phyloP scores from a whole-genome alignment of 441 rosid genomes.

The Metrosideros polymorpha region DNA sequence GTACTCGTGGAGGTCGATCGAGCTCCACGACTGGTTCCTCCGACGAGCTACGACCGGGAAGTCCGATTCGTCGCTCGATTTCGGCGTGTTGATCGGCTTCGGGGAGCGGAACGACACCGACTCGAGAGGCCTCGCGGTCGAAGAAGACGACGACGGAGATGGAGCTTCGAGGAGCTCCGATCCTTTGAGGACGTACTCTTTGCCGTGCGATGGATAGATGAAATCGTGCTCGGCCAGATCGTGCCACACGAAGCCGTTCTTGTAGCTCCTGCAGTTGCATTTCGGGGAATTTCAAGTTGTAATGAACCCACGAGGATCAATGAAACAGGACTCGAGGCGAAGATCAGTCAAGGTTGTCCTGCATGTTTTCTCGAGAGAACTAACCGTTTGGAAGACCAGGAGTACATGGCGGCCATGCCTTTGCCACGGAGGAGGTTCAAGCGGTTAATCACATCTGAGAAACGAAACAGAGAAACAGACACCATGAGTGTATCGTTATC shows the following conservation, averaged over 20 bases:
- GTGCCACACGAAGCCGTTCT: conserved; percentile 92
- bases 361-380: background rate
- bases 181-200: conserved; percentile 89
- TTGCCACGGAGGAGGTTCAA: conserved; percentile 23
- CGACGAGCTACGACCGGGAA: conserved; percentile 26
- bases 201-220: conserved; percentile 70
- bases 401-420: conserved; percentile 23
- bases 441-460: conserved; percentile 18
- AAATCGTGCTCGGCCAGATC: conserved; percentile 69
- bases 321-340: background rate
- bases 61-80: background rate
- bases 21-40: conserved; percentile 82
- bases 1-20: conserved; percentile 71
- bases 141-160: conserved; percentile 4
- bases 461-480: background rate
- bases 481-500: background rate
- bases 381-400: conserved; percentile 34
- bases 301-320: background rate
- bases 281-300: background rate
- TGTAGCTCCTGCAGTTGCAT: conserved; percentile 55
- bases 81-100: conserved; percentile 5
- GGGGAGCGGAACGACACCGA: conserved; percentile 34
- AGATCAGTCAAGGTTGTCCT: background rate
- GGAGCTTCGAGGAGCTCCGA: conserved; percentile 53
- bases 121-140: conserved; percentile 29